Conservation (phyloP, 129 eudicot species). For the Chrysanthemum lavandulifolium region DNA sequence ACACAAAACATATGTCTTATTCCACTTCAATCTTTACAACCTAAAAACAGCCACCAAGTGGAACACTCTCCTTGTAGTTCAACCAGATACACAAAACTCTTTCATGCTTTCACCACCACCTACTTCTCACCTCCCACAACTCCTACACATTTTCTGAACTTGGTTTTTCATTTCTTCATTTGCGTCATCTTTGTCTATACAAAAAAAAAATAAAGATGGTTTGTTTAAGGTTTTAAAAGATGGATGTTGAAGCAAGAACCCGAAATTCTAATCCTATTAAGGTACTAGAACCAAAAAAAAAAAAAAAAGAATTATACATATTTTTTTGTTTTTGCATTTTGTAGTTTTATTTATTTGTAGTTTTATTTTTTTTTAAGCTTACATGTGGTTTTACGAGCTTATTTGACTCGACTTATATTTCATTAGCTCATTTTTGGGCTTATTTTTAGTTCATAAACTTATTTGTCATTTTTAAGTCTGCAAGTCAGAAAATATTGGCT, state of each 20-base stretch:
- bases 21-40: neutral
- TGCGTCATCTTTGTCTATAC: constrained; percentile 18
- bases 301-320: no score
- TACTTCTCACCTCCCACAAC: constrained; percentile 34
- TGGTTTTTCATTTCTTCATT: constrained; percentile 27
- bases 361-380: no score
- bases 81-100: constrained; percentile 17
- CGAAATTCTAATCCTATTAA: constrained; percentile 48
- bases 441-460: no score
- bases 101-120: constrained; percentile 33
- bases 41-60: constrained; percentile 25
- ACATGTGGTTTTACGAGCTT: no score
- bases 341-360: neutral
- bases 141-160: constrained; percentile 22
- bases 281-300: constrained; percentile 30
- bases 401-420: no score
- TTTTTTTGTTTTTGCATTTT: neutral
- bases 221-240: constrained; percentile 37
- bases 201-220: no score
- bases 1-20: constrained; percentile 12
- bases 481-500: neutral
- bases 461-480: no score
- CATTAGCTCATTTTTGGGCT: no score
- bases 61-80: constrained; percentile 29
- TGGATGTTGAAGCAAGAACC: constrained; percentile 63